Percentiles rank a stretch among this genome's conserved stretches.
These are phyloP conservation scores for Talaromyces sp. DNA, from an alignment of 2,329 filamentous ascomycete species.

Conservation along the genomic window DNA sequence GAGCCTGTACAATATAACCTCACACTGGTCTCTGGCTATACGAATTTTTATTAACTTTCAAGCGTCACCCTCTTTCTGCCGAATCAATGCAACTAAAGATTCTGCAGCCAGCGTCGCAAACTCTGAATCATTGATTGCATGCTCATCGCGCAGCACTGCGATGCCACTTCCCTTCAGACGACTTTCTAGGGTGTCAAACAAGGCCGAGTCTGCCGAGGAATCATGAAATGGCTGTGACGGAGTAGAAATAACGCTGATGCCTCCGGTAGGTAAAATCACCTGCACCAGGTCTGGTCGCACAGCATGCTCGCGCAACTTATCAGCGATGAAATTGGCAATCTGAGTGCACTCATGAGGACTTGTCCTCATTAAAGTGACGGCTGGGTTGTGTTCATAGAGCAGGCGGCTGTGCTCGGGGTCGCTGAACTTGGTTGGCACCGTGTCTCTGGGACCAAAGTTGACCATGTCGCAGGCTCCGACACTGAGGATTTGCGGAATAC, in stretches of 20 bases:
- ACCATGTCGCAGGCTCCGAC: slow-evolving; percentile 55
- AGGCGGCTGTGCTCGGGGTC: slow-evolving; percentile 29
- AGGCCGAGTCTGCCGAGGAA: slow-evolving; percentile 39
- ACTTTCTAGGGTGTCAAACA: slow-evolving; percentile 44
- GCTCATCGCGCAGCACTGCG: slow-evolving; percentile 42
- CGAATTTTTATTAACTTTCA: background rate
- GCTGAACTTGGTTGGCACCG: slow-evolving; percentile 51
- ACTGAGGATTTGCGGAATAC: slow-evolving; percentile 54
- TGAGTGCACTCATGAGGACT: slow-evolving; percentile 50
- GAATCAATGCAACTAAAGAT: slow-evolving; percentile 16
- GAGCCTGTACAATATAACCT: background rate
- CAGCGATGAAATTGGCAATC: slow-evolving; percentile 52
- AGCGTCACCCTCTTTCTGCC: background rate
- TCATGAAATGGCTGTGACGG: slow-evolving; percentile 51
- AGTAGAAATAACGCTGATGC: slow-evolving; percentile 56
- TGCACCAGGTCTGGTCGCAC: slow-evolving; percentile 40
- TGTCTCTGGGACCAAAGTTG: slow-evolving; percentile 55
- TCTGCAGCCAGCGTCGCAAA: slow-evolving; percentile 24
- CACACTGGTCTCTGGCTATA: background rate
- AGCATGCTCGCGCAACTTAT: slow-evolving; percentile 43
- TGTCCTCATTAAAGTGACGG: slow-evolving; percentile 62
- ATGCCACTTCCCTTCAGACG: slow-evolving; percentile 48
- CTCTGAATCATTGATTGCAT: slow-evolving; percentile 23
- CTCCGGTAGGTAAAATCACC: slow-evolving; percentile 55
- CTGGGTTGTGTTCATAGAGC: slow-evolving; percentile 60